Evolutionary conservation across 2,329 filamentous ascomycete genomes (phyloP).

Genomic region (Cladosporium sp.): DNA sequence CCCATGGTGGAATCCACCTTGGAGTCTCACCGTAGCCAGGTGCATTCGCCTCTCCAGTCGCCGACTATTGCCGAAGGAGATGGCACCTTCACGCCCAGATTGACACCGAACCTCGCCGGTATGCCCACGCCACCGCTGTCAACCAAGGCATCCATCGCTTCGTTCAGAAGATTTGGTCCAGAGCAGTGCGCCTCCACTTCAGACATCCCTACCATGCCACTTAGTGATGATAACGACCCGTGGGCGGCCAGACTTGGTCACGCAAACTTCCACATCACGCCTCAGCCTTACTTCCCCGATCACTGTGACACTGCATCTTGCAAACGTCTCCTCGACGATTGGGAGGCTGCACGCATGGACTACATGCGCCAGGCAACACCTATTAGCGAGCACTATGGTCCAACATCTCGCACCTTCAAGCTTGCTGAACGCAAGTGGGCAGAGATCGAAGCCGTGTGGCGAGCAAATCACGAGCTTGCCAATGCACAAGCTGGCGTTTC

Average conservation of each 20-base stretch:
- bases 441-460: slow-evolving; percentile 74
- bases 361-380: slow-evolving; percentile 87
- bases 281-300: slow-evolving; percentile 74
- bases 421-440: slow-evolving; percentile 89
- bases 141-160: slow-evolving; percentile 73
- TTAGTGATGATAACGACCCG: slow-evolving; percentile 49
- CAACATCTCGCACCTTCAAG: slow-evolving; percentile 83
- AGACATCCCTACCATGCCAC: slow-evolving; percentile 66
- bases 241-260: slow-evolving; percentile 87
- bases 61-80: slow-evolving; percentile 68
- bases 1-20: slow-evolving; percentile 61
- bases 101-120: slow-evolving; percentile 49
- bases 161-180: slow-evolving; percentile 58
- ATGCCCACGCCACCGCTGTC: slow-evolving; percentile 72
- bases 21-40: slow-evolving; percentile 48
- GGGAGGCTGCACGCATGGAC: slow-evolving; percentile 79
- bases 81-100: slow-evolving; percentile 49
- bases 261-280: slow-evolving; percentile 86
- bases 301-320: slow-evolving; percentile 58
- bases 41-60: slow-evolving; percentile 73
- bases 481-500: slow-evolving; percentile 35
- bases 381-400: slow-evolving; percentile 85
- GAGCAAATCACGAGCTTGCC: slow-evolving; percentile 65
- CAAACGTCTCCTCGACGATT: slow-evolving; percentile 70
- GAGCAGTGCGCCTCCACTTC: slow-evolving; percentile 47